Base-by-base conservation (phyloP, 192 early-diverging fungal species). In the Geranomyces variabilis region DNA sequence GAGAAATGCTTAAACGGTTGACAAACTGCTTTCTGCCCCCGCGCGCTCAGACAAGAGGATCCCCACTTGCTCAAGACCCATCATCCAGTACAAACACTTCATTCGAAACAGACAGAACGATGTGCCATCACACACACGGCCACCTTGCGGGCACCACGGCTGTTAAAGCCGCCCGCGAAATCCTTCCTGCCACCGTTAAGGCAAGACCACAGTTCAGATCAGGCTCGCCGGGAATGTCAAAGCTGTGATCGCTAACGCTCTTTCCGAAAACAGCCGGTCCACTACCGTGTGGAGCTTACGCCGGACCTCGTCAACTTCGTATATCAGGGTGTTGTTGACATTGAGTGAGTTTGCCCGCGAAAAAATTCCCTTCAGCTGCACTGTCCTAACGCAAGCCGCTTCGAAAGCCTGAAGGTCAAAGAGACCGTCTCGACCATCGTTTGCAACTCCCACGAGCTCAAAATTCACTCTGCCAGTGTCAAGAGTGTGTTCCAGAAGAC, bases 181-280 rank as follows among this genome's bases (percentile, higher is more conserved):
- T 96, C 48, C 87, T 97, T 36, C 95, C 95, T 49, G 90, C 88
- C 62, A 93, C 87, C 68, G 91, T 95, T 59, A 88, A 83, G 48
- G 36, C 36, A 41, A 41, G 36, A n/a, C n/a, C n/a, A n/a, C n/a
- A n/a, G n/a, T n/a, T n/a, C n/a, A n/a, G n/a, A n/a, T n/a, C n/a
- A n/a, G n/a, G n/a, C n/a, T n/a, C n/a, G n/a, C 10, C 5, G 36
- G 36, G 36, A 41, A 41, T 41, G n/a, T n/a, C n/a, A n/a, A n/a
- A n/a, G n/a, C n/a, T n/a, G n/a, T n/a, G n/a, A n/a, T n/a, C n/a
- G n/a, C n/a, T n/a, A n/a, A n/a, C n/a, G n/a, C n/a, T n/a, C n/a
- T n/a, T n/a, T n/a, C n/a, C n/a, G n/a, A n/a, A 3, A 41, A 41
- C 36, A 41, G 36, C 95, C 95, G 10, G 75, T 83, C 43, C 92